phyloP scores from a whole-genome alignment of 768 basidiomycete genomes.

The Mycena rosella region DNA sequence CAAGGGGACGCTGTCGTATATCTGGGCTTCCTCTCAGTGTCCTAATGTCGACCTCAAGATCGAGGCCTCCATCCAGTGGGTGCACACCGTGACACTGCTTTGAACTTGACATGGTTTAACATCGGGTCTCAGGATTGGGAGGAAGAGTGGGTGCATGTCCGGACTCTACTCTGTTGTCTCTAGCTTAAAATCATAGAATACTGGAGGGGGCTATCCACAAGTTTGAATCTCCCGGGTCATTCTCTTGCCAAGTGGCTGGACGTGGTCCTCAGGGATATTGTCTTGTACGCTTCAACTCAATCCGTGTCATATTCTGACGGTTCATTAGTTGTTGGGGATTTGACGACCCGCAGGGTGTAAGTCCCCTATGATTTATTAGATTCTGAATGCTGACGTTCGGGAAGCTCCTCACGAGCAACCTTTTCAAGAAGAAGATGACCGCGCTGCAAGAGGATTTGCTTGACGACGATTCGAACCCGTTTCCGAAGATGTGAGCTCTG shows the following conservation, averaged over 20 bases:
- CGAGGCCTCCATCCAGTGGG: conserved; percentile 2
- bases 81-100: neutral
- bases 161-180: neutral
- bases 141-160: conserved; percentile 3
- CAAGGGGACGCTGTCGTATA: conserved; percentile 5
- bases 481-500: conserved; percentile 5
- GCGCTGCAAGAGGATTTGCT: conserved; percentile 5
- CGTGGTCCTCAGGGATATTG: neutral
- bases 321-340: conserved; percentile 16
- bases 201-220: conserved; percentile 1
- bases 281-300: neutral
- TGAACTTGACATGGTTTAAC: neutral
- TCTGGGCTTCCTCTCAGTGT: conserved; percentile 6
- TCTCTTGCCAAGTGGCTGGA: conserved; percentile 5
- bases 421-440: conserved; percentile 9
- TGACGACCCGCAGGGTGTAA: conserved; percentile 8
- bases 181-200: conserved; percentile 7
- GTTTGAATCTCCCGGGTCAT: neutral
- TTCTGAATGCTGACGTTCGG: too few species aligned
- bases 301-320: neutral
- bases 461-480: neutral
- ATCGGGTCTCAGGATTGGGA: neutral
- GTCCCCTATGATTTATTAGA: neutral
- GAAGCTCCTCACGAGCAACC: conserved; percentile 3
- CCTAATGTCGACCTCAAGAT: conserved; percentile 6